Evolutionary conservation across 1,284 basidiomycete genomes (phyloP).

Genomic region (Xerocomus minutiporus): DNA sequence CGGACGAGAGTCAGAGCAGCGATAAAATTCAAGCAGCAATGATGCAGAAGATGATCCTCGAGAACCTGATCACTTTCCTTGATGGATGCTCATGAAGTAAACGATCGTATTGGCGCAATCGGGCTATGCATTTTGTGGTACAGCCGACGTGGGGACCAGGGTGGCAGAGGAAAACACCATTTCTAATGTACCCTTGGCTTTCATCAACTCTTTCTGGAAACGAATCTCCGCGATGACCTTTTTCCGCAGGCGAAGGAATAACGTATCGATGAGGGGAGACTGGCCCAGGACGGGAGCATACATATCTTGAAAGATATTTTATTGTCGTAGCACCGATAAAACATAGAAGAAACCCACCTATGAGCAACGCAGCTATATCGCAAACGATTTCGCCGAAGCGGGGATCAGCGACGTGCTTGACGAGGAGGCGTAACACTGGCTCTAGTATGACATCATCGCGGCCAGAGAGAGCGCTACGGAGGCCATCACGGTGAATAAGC

Average conservation of each 20-base stretch:
- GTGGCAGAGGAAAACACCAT: conserved; percentile 80
- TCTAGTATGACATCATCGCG: conserved; percentile 94
- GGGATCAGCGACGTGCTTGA: conserved; percentile 86
- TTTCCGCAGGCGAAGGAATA: conserved; percentile 79
- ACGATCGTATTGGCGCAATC: conserved; percentile 5
- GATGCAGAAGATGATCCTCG: conserved; percentile 68
- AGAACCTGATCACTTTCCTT: conserved; percentile 64
- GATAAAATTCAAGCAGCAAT: conserved; percentile 34
- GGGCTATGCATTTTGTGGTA: conserved; percentile 20
- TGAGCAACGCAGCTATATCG: conserved; percentile 77
- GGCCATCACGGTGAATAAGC: conserved; percentile 87
- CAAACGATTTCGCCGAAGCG: conserved; percentile 87
- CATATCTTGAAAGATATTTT: conserved; percentile 59
- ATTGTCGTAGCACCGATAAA: background rate
- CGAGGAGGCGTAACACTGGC: conserved; percentile 80
- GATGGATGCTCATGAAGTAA: conserved; percentile 34
- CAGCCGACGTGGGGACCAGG: conserved; percentile 30
- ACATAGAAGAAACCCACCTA: conserved; percentile 55
- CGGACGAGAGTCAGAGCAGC: conserved; percentile 18
- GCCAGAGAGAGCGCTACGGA: conserved; percentile 81
- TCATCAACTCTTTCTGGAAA: conserved; percentile 87
- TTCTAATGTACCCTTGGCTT: conserved; percentile 84
- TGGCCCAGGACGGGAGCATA: conserved; percentile 90
- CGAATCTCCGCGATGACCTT: conserved; percentile 83
- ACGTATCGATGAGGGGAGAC: conserved; percentile 86